These are phyloP conservation scores for Asterella californica DNA, from an alignment of 225 moss, liverwort and hornwort species.

Conservation along the genomic window DNA sequence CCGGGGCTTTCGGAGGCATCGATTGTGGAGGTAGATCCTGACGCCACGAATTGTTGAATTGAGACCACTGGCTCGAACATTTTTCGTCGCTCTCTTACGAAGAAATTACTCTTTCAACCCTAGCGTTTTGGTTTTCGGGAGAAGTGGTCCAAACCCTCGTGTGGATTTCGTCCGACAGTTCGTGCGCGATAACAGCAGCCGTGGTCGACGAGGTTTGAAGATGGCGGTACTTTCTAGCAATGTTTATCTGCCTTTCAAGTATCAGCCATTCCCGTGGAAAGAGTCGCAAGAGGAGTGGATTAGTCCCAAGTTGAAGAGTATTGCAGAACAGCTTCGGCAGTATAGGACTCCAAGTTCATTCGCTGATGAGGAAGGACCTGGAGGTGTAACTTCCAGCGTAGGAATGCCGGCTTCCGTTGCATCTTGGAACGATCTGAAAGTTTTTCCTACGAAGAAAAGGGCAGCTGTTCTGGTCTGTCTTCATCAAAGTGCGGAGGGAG, in stretches of 20 bases:
- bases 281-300: constrained; percentile 31
- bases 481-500: constrained; percentile 34
- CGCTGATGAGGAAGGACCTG: constrained; percentile 18
- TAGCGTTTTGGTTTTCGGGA: not conserved
- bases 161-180: not conserved
- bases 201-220: not conserved
- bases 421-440: constrained; percentile 27
- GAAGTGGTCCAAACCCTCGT: not conserved
- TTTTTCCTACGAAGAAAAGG: constrained; percentile 30
- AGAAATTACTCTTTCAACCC: constrained; percentile 1
- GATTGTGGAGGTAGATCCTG: not conserved
- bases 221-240: constrained; percentile 2
- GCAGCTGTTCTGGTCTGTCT: constrained; percentile 49
- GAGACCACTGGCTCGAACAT: constrained; percentile 6
- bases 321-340: constrained; percentile 35
- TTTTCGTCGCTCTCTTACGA: not conserved
- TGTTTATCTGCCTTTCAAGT: constrained; percentile 6
- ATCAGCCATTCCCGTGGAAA: constrained; percentile 10
- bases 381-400: constrained; percentile 27
- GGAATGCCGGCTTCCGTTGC: constrained; percentile 36
- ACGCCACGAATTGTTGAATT: not conserved
- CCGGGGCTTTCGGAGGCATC: not conserved
- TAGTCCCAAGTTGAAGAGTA: constrained; percentile 23
- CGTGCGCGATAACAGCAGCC: not conserved
- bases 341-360: constrained; percentile 17